A percentile compares a stretch with the other conserved stretches of the same genome.
Conservation (phyloP, 768 basidiomycete species). For the Pleurotus pulmonarius region DNA sequence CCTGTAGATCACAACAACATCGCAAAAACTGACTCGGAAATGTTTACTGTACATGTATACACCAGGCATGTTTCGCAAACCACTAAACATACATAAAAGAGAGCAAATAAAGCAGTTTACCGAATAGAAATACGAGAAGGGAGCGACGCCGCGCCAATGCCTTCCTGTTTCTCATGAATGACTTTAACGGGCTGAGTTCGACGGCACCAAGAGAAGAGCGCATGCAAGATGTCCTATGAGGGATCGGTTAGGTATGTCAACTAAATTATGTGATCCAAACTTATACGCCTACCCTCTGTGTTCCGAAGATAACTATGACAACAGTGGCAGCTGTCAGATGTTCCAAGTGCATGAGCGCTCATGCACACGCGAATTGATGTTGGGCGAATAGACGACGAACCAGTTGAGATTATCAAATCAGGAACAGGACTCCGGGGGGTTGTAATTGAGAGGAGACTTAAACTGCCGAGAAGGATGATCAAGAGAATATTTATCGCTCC, state of each 20-base stretch:
- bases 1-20: too few species aligned
- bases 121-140: neutral
- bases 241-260: neutral
- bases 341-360: neutral
- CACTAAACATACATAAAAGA: slow-evolving; percentile 26
- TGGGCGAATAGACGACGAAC: slow-evolving; percentile 20
- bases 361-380: neutral
- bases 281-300: slow-evolving; percentile 30
- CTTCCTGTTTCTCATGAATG: neutral
- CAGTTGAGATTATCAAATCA: slow-evolving; percentile 43
- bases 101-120: neutral
- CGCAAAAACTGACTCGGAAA: too few species aligned
- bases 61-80: too few species aligned
- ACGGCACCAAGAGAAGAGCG: slow-evolving; percentile 30
- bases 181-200: neutral
- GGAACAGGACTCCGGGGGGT: slow-evolving; percentile 42
- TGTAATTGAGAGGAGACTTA: slow-evolving; percentile 42
- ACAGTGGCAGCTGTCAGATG: slow-evolving; percentile 33
- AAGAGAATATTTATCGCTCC: neutral
- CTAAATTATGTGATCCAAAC: slow-evolving; percentile 7
- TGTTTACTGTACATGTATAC: too few species aligned
- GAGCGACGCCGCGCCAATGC: neutral
- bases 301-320: slow-evolving; percentile 43
- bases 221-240: slow-evolving; percentile 30
- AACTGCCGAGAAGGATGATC: slow-evolving; percentile 19